Evolutionary conservation across 1,284 basidiomycete species (phyloP), one percentile per base, ranked within the genome.

Genomic region (Rhodofomes roseus): DNA sequence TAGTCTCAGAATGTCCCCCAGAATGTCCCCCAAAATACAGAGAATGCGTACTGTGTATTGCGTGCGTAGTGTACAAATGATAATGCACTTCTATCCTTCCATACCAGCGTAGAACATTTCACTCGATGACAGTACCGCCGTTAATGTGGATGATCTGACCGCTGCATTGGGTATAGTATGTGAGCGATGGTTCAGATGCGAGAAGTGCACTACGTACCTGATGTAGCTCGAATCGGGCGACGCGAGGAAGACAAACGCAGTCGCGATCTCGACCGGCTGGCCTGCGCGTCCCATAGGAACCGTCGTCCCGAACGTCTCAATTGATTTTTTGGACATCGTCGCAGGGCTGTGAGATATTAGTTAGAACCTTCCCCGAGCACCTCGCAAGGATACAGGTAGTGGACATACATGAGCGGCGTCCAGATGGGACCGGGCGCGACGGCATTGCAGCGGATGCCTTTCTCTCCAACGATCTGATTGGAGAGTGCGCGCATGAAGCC

Each of bases 191-290:
- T 23, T 1, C n/a, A 5, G 18, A 18, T 25, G 12, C 37, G 25
- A n/a, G 25, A 36, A 37, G 7, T 18, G 44, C 1, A 61, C 14
- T 7, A 29, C 70, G 29, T 53, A 72, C 74, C 71, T 80, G 57
- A 84, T 80, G 71, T 82, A 83, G 43, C 79, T 79, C 5, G 79
- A 80, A 64, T 83, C 81, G 7, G 76, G 73, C 43, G 77, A 79
- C 14, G 79, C 78, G 40, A 85, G 74, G 73, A 80, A 85, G 23
- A 84, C 80, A 62, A 80, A 81, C 31, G 76, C 77, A 1, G 81
- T 82, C 7, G 83, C 83, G 36, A 81, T 71, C 66, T 86, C 82
- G 54, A 84, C 72, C 4, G 83, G 83, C 67, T 85, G 83, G 22
- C 82, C 82, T 4, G 81, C 75, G 37, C 82, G 75, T 4, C 78